A percentile compares a stretch with the other conserved stretches of the same genome.
phyloP scores from a whole-genome alignment of 305 asterid genomes.

The Solanum hybrid region DNA sequence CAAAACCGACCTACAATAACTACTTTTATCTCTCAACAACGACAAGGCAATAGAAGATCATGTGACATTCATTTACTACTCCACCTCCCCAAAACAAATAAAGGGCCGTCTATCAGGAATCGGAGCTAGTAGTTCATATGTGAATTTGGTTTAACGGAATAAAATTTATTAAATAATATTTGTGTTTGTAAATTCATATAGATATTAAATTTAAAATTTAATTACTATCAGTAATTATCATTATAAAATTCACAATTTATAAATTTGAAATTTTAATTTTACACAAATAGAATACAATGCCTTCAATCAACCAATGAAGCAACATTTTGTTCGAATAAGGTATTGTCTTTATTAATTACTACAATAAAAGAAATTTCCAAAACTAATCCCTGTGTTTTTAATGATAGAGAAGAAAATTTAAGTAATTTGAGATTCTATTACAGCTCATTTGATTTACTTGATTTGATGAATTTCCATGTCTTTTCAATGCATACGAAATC shows the following conservation, averaged over 20 bases:
- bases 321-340: not conserved
- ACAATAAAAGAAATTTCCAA: not conserved
- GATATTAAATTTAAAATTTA: not conserved
- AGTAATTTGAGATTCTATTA: not conserved
- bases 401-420: not conserved
- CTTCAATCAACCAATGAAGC: not conserved
- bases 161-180: too few species aligned
- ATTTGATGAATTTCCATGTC: not conserved
- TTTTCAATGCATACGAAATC: not conserved
- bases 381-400: not conserved
- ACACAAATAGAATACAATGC: not conserved
- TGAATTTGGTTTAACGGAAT: too few species aligned
- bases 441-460: not conserved
- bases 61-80: not conserved
- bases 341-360: not conserved
- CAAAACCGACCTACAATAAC: not conserved
- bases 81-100: not conserved
- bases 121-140: not conserved
- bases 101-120: accelerated
- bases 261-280: not conserved
- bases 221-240: too few species aligned
- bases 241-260: not conserved
- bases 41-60: not conserved
- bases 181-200: too few species aligned
- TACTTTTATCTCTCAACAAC: not conserved